Conservation (phyloP, 352 stramenopile species). For the Phytophthora fragariae region DNA sequence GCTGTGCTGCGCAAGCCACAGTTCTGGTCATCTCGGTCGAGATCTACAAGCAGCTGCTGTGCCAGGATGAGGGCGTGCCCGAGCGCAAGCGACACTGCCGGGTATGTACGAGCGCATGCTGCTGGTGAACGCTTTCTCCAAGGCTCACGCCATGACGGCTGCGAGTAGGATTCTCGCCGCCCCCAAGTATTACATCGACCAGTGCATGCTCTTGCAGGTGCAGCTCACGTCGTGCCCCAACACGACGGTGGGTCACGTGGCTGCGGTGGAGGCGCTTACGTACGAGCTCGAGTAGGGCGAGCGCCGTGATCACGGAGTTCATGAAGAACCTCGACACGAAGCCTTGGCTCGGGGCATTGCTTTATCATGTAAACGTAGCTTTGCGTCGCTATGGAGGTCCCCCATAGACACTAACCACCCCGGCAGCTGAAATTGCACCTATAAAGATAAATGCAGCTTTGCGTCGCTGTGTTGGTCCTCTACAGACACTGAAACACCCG, state of each 20-base stretch:
- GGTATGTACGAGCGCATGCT: constrained; percentile 93
- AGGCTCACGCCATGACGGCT: constrained; percentile 97
- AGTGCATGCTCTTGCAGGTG: constrained; percentile 92
- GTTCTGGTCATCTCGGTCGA: constrained; percentile 92
- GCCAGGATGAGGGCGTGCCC: constrained; percentile 72
- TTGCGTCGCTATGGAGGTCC: too few relatives aligned
- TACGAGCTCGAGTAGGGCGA: constrained; percentile 77
- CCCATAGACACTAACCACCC: too few relatives aligned
- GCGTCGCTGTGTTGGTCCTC: too few relatives aligned
- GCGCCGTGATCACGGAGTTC: constrained; percentile 58
- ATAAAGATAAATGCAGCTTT: too few relatives aligned
- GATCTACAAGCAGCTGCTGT: constrained; percentile 97
- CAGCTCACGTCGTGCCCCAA: constrained; percentile 96
- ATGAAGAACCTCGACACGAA: constrained; percentile 77
- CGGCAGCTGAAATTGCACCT: too few relatives aligned
- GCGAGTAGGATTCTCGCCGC: constrained; percentile 90
- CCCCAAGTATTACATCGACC: constrained; percentile 78
- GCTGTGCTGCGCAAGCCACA: constrained; percentile 57
- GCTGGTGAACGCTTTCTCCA: constrained; percentile 97
- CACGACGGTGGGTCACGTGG: constrained; percentile 92
- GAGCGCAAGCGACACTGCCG: constrained; percentile 57
- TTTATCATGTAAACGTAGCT: too few relatives aligned
- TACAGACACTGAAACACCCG: too few relatives aligned
- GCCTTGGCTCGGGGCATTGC: constrained; percentile 19
- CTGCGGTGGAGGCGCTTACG: constrained; percentile 88